Conservation (phyloP, 768 basidiomycete species). For the Termitomyces sp. region DNA sequence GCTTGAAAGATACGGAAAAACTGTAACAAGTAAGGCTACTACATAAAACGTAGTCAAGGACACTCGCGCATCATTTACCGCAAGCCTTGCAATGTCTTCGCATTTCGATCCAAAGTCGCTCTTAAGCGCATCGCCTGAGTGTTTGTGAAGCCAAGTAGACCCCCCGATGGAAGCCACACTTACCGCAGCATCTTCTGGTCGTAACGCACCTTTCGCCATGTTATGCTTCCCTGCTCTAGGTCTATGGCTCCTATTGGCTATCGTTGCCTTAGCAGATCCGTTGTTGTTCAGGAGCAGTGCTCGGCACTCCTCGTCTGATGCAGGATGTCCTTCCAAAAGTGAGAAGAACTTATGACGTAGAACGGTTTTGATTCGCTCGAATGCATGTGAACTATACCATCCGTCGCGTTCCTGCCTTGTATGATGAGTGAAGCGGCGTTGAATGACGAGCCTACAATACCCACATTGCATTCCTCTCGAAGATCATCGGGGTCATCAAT, state of each 20-base stretch:
- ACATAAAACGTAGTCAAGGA: background rate
- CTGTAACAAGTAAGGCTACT: background rate
- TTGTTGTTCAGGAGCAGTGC: constrained; percentile 46
- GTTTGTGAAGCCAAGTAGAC: background rate
- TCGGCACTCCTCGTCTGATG: constrained; percentile 69
- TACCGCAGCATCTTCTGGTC: constrained; percentile 81
- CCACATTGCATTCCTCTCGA: constrained; percentile 69
- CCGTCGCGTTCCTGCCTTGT: constrained; percentile 71
- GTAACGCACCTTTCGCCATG: constrained; percentile 81
- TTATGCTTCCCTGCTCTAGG: constrained; percentile 72
- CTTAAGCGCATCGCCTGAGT: constrained; percentile 61
- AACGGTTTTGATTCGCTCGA: constrained; percentile 81
- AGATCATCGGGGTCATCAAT: constrained; percentile 69
- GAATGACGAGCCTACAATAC: constrained; percentile 19
- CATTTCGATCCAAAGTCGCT: constrained; percentile 55
- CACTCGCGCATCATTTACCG: constrained; percentile 9
- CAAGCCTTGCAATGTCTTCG: constrained; percentile 29
- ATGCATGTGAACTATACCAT: constrained; percentile 75
- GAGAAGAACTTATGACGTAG: constrained; percentile 84
- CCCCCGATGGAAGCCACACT: constrained; percentile 18
- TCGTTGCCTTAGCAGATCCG: constrained; percentile 32
- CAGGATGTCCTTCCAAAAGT: constrained; percentile 63
- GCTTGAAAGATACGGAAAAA: constrained; percentile 10
- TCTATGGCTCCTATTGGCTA: constrained; percentile 40
- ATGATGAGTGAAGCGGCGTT: background rate